Evolutionary conservation across 2,329 filamentous ascomycete genomes (phyloP).

Genomic region (Canariomyces notabilis): DNA sequence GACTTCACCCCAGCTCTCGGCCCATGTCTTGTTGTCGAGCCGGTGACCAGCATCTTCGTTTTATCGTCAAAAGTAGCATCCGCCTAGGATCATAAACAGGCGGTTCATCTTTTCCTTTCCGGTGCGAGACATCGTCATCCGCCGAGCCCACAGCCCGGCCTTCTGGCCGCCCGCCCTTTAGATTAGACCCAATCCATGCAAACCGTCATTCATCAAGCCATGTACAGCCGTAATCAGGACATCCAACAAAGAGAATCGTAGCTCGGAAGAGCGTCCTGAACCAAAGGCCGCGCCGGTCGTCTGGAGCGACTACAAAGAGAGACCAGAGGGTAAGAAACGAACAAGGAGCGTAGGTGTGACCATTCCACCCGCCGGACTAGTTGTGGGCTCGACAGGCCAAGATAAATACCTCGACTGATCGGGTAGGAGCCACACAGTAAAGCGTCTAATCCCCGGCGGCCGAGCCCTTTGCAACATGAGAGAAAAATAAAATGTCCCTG

Average conservation of each 20-base stretch:
- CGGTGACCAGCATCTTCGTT: neutral
- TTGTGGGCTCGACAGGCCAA: neutral
- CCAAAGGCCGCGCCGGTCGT: conserved; percentile 4
- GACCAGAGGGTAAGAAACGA: neutral
- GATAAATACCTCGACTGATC: too few relatives aligned
- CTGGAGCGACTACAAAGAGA: conserved; percentile 3
- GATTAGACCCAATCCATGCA: conserved; percentile 19
- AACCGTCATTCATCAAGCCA: conserved; percentile 46
- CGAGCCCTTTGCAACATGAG: too few relatives aligned
- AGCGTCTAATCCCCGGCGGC: too few relatives aligned
- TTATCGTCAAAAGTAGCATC: conserved; percentile 10
- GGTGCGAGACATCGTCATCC: conserved; percentile 12
- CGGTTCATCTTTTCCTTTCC: conserved; percentile 16
- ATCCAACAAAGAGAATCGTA: conserved; percentile 25
- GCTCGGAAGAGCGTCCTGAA: conserved; percentile 22
- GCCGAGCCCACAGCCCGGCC: conserved; percentile 8
- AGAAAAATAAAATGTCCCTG: neutral
- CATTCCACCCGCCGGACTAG: neutral
- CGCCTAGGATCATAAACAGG: conserved; percentile 22
- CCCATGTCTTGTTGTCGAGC: neutral
- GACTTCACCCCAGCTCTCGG: neutral
- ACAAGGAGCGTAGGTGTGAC: neutral
- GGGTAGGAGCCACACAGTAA: too few relatives aligned
- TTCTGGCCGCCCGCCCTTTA: conserved; percentile 1
- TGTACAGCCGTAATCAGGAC: conserved; percentile 50